A percentile compares a stretch with the other conserved stretches of the same genome.
These are phyloP conservation scores for Daldinia grandis DNA, from an alignment of 495 filamentous ascomycete species.

Conservation along the genomic window DNA sequence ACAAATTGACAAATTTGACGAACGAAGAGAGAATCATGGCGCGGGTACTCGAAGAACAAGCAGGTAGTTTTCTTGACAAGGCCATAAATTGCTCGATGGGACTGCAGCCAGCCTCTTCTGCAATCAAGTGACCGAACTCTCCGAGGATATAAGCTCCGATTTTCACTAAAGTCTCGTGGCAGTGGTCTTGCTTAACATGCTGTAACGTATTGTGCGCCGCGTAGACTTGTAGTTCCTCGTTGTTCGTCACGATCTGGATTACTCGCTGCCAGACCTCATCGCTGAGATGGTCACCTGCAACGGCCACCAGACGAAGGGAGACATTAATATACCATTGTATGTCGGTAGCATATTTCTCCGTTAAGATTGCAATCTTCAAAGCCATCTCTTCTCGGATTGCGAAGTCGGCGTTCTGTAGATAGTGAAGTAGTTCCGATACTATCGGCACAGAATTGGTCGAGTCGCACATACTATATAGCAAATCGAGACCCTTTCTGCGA, in stretches of 20 bases:
- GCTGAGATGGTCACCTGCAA: slow-evolving; percentile 98
- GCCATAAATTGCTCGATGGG: slow-evolving; percentile 98
- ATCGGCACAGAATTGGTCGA: slow-evolving; percentile 89
- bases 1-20: slow-evolving; percentile 97
- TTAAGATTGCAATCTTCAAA: slow-evolving; percentile 96
- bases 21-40: slow-evolving; percentile 95
- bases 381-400: slow-evolving; percentile 99
- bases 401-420: slow-evolving; percentile 96
- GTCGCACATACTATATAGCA: slow-evolving; percentile 99
- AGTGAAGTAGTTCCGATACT: slow-evolving; percentile 91
- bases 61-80: slow-evolving; percentile 86
- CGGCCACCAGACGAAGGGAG: slow-evolving; percentile 89
- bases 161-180: slow-evolving; percentile 96
- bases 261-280: slow-evolving; percentile 99
- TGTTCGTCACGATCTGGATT: slow-evolving; percentile 99
- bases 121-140: slow-evolving; percentile 97
- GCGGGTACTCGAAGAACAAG: slow-evolving; percentile 85
- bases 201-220: slow-evolving; percentile 90
- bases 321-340: slow-evolving; percentile 99
- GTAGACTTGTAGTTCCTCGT: slow-evolving; percentile 97
- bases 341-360: slow-evolving; percentile 98
- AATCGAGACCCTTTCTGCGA: slow-evolving; percentile 90
- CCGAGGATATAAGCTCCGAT: slow-evolving; percentile 96
- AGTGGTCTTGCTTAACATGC: slow-evolving; percentile 89
- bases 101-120: slow-evolving; percentile 91